Percentiles rank a stretch among this genome's conserved stretches.
phyloP scores from a whole-genome alignment of 768 basidiomycete species.

The Boletus vermiculosoides region DNA sequence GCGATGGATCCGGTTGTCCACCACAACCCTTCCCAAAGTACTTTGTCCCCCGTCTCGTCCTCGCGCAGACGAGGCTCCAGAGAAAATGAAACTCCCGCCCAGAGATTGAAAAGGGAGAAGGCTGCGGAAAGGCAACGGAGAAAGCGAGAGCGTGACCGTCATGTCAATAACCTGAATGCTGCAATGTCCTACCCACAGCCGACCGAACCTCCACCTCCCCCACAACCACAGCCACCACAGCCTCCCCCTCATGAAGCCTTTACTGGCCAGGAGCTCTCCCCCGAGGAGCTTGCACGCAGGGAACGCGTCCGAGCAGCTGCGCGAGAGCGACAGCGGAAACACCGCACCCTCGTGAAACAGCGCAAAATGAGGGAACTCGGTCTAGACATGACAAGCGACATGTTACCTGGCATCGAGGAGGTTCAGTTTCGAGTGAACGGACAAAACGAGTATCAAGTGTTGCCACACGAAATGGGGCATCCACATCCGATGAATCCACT shows the following conservation, averaged over 20 bases:
- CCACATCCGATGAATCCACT: slow-evolving; percentile 37
- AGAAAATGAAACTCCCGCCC: slow-evolving; percentile 71
- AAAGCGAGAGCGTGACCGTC: slow-evolving; percentile 72
- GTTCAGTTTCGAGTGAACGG: slow-evolving; percentile 59
- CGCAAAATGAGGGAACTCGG: slow-evolving; percentile 82
- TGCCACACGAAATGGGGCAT: slow-evolving; percentile 37
- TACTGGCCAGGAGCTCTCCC: slow-evolving; percentile 42
- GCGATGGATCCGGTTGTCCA: slow-evolving; percentile 35
- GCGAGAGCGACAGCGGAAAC: slow-evolving; percentile 79
- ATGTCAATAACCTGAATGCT: slow-evolving; percentile 40
- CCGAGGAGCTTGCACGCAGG: slow-evolving; percentile 64
- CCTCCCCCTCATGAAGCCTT: slow-evolving; percentile 23
- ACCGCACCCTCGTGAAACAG: slow-evolving; percentile 74
- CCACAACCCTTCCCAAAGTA: slow-evolving; percentile 33
- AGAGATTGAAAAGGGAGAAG: slow-evolving; percentile 79
- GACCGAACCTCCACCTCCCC: slow-evolving; percentile 32
- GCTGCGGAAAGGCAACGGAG: slow-evolving; percentile 82
- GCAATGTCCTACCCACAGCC: slow-evolving; percentile 42
- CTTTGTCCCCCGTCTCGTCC: slow-evolving; percentile 30
- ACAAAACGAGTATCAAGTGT: slow-evolving; percentile 40
- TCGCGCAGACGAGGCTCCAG: slow-evolving; percentile 54
- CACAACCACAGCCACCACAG: slow-evolving; percentile 35
- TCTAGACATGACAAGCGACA: slow-evolving; percentile 76
- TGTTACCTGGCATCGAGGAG: slow-evolving; percentile 63
- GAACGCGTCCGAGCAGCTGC: slow-evolving; percentile 76